Evolutionary conservation across 352 stramenopile species (phyloP).

Genomic region (Chrysophaeum taylorii): DNA sequence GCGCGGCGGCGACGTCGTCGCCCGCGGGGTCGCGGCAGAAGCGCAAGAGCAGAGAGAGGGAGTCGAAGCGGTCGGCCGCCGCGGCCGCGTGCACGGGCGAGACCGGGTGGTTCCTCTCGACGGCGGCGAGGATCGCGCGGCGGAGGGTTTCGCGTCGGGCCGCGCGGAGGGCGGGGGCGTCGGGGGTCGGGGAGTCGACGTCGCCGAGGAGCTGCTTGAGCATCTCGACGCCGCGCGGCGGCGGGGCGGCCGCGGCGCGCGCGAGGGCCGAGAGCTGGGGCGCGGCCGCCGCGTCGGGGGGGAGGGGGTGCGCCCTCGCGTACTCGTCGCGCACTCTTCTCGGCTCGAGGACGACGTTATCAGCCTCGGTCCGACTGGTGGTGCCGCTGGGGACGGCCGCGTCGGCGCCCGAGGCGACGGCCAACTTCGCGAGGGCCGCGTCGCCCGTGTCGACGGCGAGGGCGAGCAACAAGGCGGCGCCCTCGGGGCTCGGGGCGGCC

Average conservation of each 20-base stretch:
- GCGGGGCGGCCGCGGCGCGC: neutral
- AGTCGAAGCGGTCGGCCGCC: neutral
- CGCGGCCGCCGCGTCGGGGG: neutral
- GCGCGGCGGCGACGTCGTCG: too few species aligned
- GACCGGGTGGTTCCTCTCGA: too few species aligned
- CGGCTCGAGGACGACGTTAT: too few species aligned
- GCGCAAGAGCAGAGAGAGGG: neutral
- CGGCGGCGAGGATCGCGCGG: neutral
- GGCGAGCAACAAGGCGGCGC: neutral
- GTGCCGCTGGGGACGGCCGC: neutral
- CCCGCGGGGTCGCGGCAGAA: too few species aligned
- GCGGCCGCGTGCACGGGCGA: slow-evolving; percentile 6
- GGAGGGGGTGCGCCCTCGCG: neutral
- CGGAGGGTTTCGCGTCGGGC: neutral
- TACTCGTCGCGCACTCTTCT: neutral
- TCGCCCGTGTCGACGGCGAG: slow-evolving; percentile 8
- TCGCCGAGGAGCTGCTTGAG: neutral
- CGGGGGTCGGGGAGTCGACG: too few species aligned
- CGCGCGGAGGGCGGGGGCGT: too few species aligned
- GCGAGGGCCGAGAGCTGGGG: neutral
- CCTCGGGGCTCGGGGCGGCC: neutral
- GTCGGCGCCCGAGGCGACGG: neutral
- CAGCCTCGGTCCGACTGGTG: too few species aligned
- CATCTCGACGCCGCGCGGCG: neutral
- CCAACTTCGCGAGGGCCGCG: neutral